Evolutionary conservation across 2,329 filamentous ascomycete species (phyloP), one percentile per base, ranked within the genome.

Genomic region (Aureobasidium musti): DNA sequence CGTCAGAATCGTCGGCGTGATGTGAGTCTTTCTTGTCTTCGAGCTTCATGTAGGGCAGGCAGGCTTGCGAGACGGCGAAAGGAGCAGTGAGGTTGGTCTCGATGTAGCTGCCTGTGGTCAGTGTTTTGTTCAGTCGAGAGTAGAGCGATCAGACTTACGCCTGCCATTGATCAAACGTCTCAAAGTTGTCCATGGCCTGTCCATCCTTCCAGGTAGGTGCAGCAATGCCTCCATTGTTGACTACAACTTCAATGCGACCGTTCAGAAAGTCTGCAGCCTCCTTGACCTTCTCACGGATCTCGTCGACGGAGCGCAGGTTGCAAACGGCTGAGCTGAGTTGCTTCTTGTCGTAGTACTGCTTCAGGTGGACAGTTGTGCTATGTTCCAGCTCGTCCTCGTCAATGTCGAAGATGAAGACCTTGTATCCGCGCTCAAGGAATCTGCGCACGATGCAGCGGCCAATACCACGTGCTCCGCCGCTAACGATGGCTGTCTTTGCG

Each of bases 141-240:
- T n/a, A 19, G 6, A 19, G n/a, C 57, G 23, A 50, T 8, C 19
- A 41, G 13, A 23, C 41, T 60, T 43, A 73, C 71, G 72, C 72
- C 49, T 75, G 72, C 76, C 77, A 80, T 59, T 79, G 72, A 7
- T 73, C 70, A 13, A 77, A 66, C 3, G 75, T 76, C 7, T 69
- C 70, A 53, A 73, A 71, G 61, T 76, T 72, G 54, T 73, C 71
- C 69, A 78, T 75, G 10, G 70, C 70, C 56, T 70, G 67, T 11
- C 72, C 75, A 56, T 74, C 69, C n/a, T 69, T 72, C 73, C 72
- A 78, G 67, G 61, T 74, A 56, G 71, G 75, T 67, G 50, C 70
- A 59, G 65, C 76, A 72, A 73, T 79, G 70, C 65, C 78, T 14
- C 77, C 78, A 66, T 79, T 79, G 71, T 80, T 79, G 68, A 79